Evolutionary conservation across 306 rosid genomes (phyloP), one percentile per base, ranked within the genome.

Genomic region (Vigna nakashimae): DNA sequence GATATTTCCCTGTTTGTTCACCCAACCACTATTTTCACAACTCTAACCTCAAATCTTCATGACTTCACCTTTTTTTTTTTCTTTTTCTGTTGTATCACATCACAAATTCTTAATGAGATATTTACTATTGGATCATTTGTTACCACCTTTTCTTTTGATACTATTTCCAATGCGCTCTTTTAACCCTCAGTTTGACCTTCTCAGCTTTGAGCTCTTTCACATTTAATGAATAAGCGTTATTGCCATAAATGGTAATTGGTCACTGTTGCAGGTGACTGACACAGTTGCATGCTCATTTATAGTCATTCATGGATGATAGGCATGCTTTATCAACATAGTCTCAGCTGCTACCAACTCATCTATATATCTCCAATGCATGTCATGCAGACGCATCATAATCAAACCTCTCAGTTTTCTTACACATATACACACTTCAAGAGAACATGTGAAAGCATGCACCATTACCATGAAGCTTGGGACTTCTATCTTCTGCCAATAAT

Each of bases 21-120:
- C 85, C 87, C 93, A 92, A 89, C 92, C 72, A 89, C 91, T 88
- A 45, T 10, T 24, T 24, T 43, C 87, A 71, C n/a, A 57, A 63
- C 30, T 38, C 76, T 77, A 78, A 77, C 26, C 84, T 80, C 69
- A 74, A 58, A 83, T 83, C 89, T 83, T 64, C 77, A 68, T 77
- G 75, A 76, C 56, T 75, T 65, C 73, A 66, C 18, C 34, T 18
- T 18, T 20, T 66, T 9, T 42, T 65, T 34, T 14, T 64, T 13
- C 30, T 0, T 40, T 40, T 71, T 80, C 36, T 56, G 62, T 40
- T 48, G 45, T 75, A 46, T 34, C 46, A 60, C 18, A 53, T 38
- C 22, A 22, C 48, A 57, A 7, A 46, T 5, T 30, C 52, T 20
- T 30, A 1, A 24, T 73, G 50, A 8, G 15, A 20, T 45, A 73